These are phyloP conservation scores for Kodamaea anthophila DNA, from an alignment of 1,139 yeast genomes.

Conservation along the genomic window DNA sequence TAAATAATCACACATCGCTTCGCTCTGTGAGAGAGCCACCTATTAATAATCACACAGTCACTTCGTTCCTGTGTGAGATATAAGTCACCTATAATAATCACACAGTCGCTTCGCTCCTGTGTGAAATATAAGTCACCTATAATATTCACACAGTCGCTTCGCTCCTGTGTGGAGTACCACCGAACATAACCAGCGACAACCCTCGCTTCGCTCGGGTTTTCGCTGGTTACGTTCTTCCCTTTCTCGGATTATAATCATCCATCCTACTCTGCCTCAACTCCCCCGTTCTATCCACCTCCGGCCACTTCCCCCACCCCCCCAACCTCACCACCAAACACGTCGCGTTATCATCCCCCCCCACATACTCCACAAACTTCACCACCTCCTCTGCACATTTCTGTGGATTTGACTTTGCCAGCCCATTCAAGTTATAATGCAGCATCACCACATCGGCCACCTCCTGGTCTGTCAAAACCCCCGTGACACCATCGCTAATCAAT, in stretches of 20 bases:
- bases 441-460: conserved; percentile 85
- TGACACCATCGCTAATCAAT: conserved; percentile 80
- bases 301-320: conserved; percentile 95
- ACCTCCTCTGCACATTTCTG: conserved; percentile 84
- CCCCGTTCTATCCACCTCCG: conserved; percentile 75
- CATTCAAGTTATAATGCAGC: conserved; percentile 60
- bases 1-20: too few relatives aligned
- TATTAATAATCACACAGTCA: too few relatives aligned
- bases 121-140: too few relatives aligned
- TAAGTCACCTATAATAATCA: too few relatives aligned
- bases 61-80: too few relatives aligned
- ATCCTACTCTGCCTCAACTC: conserved; percentile 69
- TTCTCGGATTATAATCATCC: conserved; percentile 41
- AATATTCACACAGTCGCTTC: neutral
- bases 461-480: conserved; percentile 77
- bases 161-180: neutral
- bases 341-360: conserved; percentile 94
- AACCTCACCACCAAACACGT: conserved; percentile 78
- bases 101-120: neutral
- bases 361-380: conserved; percentile 72
- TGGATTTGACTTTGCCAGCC: conserved; percentile 70
- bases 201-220: conserved; percentile 14
- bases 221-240: conserved; percentile 7
- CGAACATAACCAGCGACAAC: neutral
- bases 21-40: too few relatives aligned